phyloP scores from a whole-genome alignment of 1,139 yeast species.

The Scheffersomyces titani region DNA sequence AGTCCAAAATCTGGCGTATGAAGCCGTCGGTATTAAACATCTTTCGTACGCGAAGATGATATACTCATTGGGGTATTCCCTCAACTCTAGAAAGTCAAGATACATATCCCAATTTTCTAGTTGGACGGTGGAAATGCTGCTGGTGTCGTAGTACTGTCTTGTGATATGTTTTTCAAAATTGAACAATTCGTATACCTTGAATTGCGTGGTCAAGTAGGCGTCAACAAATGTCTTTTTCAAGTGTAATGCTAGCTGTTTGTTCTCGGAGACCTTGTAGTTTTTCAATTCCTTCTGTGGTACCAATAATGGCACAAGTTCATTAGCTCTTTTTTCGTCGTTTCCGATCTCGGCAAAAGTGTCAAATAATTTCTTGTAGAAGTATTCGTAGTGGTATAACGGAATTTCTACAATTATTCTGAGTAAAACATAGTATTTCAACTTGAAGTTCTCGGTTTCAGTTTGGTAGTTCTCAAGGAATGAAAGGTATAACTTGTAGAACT shows the following conservation, averaged over 20 bases:
- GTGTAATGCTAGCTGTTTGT: slow-evolving; percentile 24
- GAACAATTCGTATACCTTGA: slow-evolving; percentile 61
- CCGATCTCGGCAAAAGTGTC: slow-evolving; percentile 38
- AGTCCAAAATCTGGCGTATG: slow-evolving; percentile 62
- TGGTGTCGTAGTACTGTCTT: slow-evolving; percentile 53
- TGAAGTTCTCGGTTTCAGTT: slow-evolving; percentile 31
- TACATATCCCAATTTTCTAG: slow-evolving; percentile 61
- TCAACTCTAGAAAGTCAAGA: slow-evolving; percentile 53
- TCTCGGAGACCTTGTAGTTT: slow-evolving; percentile 14
- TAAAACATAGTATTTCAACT: slow-evolving; percentile 43
- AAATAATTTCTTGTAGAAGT: slow-evolving; percentile 49
- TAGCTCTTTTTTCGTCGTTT: slow-evolving; percentile 26
- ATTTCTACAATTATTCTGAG: slow-evolving; percentile 64
- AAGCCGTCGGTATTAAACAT: slow-evolving; percentile 53
- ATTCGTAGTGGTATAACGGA: slow-evolving; percentile 77
- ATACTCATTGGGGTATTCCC: slow-evolving; percentile 26
- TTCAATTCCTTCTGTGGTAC: slow-evolving; percentile 22
- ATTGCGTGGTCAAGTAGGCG: slow-evolving; percentile 62
- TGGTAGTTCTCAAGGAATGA: slow-evolving; percentile 48
- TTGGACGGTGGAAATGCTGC: slow-evolving; percentile 44
- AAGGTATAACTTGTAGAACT: slow-evolving; percentile 75
- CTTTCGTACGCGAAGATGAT: slow-evolving; percentile 55
- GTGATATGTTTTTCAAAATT: slow-evolving; percentile 58
- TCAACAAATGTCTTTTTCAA: slow-evolving; percentile 51
- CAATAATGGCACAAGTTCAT: slow-evolving; percentile 15